A percentile compares a stretch with the other conserved stretches of the same genome.
phyloP scores from a whole-genome alignment of 2,329 filamentous ascomycete species.

The Fusarium austroafricanum region DNA sequence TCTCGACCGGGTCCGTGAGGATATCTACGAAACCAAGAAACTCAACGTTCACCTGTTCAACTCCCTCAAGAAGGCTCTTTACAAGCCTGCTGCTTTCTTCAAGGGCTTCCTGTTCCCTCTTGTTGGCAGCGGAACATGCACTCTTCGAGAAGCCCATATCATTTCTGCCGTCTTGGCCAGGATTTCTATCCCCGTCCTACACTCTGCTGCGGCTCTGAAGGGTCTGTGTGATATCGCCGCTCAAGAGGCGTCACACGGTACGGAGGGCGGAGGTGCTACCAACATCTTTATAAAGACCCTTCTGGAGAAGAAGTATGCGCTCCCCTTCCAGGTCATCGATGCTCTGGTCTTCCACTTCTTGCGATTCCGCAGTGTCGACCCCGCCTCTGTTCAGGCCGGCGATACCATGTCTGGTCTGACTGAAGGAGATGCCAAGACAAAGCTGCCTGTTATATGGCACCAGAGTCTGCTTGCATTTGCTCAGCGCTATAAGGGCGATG shows the following conservation, averaged over 20 bases:
- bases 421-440: conserved; percentile 65
- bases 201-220: conserved; percentile 91
- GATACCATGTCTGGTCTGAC: conserved; percentile 65
- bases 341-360: conserved; percentile 96
- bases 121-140: conserved; percentile 86
- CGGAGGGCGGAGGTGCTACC: conserved; percentile 88
- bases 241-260: conserved; percentile 84
- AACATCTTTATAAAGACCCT: conserved; percentile 96
- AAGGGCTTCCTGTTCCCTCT: conserved; percentile 95
- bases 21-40: conserved; percentile 94
- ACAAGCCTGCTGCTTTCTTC: conserved; percentile 96
- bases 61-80: conserved; percentile 87
- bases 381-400: conserved; percentile 61
- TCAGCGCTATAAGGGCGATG: conserved; percentile 93
- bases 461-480: conserved; percentile 93
- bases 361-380: conserved; percentile 80
- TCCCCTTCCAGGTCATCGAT: conserved; percentile 95
- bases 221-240: conserved; percentile 94
- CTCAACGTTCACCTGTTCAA: conserved; percentile 97
- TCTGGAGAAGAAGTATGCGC: conserved; percentile 95
- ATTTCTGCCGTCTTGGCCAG: conserved; percentile 86
- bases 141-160: conserved; percentile 90
- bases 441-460: conserved; percentile 95
- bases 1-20: conserved; percentile 89
- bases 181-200: conserved; percentile 88